Conservation (phyloP, 352 stramenopile genomes). For the Phytopythium aichiense region DNA sequence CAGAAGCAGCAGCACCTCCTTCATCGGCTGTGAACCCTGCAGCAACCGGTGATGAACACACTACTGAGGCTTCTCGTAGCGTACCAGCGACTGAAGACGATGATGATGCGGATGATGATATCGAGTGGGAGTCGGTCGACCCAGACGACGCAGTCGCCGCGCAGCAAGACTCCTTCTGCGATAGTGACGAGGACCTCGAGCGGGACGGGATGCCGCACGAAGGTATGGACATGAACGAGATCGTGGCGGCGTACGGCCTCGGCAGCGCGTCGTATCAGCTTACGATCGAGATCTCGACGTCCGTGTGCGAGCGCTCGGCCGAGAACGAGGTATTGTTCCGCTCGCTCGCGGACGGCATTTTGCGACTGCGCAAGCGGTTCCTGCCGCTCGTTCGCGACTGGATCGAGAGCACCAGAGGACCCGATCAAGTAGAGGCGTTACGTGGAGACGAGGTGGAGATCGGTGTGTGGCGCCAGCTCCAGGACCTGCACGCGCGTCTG, state of each 20-base stretch:
- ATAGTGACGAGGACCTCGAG: slow-evolving; percentile 6
- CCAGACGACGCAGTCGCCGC: slow-evolving; percentile 8
- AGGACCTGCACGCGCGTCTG: slow-evolving; percentile 13
- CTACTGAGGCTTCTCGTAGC: too few relatives aligned
- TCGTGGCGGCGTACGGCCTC: slow-evolving; percentile 71
- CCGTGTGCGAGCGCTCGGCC: slow-evolving; percentile 44
- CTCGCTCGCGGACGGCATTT: slow-evolving; percentile 40
- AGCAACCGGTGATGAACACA: neutral
- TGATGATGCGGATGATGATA: too few relatives aligned
- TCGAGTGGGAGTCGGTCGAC: too few relatives aligned
- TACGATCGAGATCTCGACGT: slow-evolving; percentile 60
- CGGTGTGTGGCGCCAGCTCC: neutral
- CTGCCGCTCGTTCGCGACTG: slow-evolving; percentile 62
- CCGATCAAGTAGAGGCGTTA: neutral
- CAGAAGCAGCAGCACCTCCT: neutral
- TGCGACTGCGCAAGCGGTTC: slow-evolving; percentile 69
- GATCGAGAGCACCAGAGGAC: slow-evolving; percentile 22
- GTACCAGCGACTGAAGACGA: neutral
- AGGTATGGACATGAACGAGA: slow-evolving; percentile 74
- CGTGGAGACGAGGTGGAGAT: neutral
- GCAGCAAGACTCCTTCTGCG: slow-evolving; percentile 11
- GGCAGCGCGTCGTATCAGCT: slow-evolving; percentile 74
- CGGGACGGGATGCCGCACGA: slow-evolving; percentile 7
- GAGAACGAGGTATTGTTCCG: slow-evolving; percentile 72
- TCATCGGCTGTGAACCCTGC: neutral